phyloP scores from a whole-genome alignment of 768 basidiomycete genomes.

The Lanmaoa pseudosensibilis region DNA sequence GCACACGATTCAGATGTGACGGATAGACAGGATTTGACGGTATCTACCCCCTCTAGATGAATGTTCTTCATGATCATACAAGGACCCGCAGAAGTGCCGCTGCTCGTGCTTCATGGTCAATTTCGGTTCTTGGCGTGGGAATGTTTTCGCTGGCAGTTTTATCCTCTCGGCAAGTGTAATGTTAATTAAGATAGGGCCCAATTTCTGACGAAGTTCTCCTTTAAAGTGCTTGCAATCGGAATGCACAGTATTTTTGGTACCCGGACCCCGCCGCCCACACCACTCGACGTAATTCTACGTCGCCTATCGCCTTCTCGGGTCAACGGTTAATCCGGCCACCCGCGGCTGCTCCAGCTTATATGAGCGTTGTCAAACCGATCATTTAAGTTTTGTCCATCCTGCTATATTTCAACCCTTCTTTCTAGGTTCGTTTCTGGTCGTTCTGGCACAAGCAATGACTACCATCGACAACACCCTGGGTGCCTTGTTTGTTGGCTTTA shows the following conservation, averaged over 20 bases:
- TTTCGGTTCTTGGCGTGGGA: neutral
- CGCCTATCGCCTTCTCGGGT: slow-evolving; percentile 10
- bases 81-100: neutral
- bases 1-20: neutral
- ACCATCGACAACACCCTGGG: slow-evolving; percentile 52
- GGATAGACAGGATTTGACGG: neutral
- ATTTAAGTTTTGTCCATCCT: neutral
- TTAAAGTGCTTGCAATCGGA: neutral
- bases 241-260: neutral
- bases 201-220: slow-evolving; percentile 7
- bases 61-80: neutral
- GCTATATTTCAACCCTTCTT: neutral
- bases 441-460: slow-evolving; percentile 17
- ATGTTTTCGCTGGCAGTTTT: slow-evolving; percentile 1
- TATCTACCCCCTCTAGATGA: neutral
- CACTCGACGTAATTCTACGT: neutral
- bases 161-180: neutral
- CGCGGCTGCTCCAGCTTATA: slow-evolving; percentile 8
- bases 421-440: neutral
- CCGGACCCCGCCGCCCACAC: neutral
- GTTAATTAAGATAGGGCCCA: slow-evolving; percentile 2
- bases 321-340: neutral
- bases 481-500: slow-evolving; percentile 59
- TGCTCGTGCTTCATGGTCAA: neutral
- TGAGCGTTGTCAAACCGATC: neutral